Evolutionary conservation across 768 basidiomycete species (phyloP).

Genomic region (Sistotremastrum suecicum): DNA sequence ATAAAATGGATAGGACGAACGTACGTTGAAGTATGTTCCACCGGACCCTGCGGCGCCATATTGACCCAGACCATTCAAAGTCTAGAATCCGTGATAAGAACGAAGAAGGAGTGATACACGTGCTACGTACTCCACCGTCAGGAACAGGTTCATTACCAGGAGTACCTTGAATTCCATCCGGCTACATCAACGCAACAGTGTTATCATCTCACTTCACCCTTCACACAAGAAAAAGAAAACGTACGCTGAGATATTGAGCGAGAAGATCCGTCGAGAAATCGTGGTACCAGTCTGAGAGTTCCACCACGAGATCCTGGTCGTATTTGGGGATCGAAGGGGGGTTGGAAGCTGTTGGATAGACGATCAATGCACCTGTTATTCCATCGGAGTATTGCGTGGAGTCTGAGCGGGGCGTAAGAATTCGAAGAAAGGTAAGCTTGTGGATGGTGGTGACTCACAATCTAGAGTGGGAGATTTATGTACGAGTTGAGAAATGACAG

Average conservation of each 20-base stretch:
- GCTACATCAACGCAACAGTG: constrained; percentile 7
- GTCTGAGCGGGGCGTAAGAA: constrained; percentile 4
- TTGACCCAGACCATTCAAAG: constrained; percentile 21
- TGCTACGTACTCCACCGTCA: constrained; percentile 18
- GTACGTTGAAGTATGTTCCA: constrained; percentile 16
- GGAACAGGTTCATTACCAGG: constrained; percentile 23
- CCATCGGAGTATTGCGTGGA: constrained; percentile 33
- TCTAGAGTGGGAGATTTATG: constrained; percentile 4
- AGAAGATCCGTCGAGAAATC: constrained; percentile 16
- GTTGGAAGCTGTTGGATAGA: constrained; percentile 25
- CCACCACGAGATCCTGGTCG: constrained; percentile 26
- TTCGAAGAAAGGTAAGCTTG: neutral
- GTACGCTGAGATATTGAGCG: constrained; percentile 12
- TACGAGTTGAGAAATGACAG: neutral
- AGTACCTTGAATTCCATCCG: constrained; percentile 16
- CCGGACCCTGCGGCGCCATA: constrained; percentile 14
- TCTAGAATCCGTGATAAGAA: constrained; percentile 7
- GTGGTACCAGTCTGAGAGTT: constrained; percentile 18
- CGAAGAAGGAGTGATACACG: neutral
- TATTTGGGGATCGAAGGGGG: constrained; percentile 20
- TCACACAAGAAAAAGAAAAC: neutral
- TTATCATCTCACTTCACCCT: neutral
- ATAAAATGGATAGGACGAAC: neutral
- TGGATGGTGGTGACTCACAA: constrained; percentile 7
- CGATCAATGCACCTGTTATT: constrained; percentile 31